phyloP scores from a whole-genome alignment of 805 yeast genomes.

The Wickerhamiella parazyma region DNA sequence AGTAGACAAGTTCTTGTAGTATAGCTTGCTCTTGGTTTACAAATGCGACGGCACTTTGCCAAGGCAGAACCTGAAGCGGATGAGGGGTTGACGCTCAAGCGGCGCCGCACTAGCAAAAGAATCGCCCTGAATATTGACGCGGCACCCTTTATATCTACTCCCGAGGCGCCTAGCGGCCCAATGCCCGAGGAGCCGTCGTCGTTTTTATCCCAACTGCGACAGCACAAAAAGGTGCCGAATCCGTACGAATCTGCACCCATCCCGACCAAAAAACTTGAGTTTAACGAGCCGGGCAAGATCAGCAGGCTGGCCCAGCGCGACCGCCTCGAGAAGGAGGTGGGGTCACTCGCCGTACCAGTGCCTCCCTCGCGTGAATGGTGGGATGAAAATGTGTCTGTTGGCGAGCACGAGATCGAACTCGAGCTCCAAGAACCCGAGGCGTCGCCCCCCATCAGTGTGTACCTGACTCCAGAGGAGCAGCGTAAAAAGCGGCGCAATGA shows the following conservation, averaged over 20 bases:
- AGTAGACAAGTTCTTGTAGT: too few relatives aligned
- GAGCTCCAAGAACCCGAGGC: slow-evolving; percentile 21
- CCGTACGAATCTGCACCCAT: slow-evolving; percentile 21
- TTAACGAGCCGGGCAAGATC: slow-evolving; percentile 53
- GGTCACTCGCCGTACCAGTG: slow-evolving; percentile 25
- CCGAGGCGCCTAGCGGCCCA: not conserved
- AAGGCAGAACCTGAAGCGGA: not conserved
- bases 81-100: not conserved
- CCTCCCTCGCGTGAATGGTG: slow-evolving; percentile 83
- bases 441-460: slow-evolving; percentile 34
- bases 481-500: slow-evolving; percentile 60
- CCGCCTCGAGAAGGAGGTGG: slow-evolving; percentile 27
- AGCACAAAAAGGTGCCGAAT: slow-evolving; percentile 11
- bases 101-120: too few relatives aligned
- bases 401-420: slow-evolving; percentile 10
- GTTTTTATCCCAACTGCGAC: not conserved
- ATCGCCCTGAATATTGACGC: too few relatives aligned
- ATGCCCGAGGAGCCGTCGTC: not conserved
- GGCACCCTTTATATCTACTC: not conserved
- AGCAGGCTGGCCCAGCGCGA: slow-evolving; percentile 39
- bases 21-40: too few relatives aligned
- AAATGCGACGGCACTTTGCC: not conserved
- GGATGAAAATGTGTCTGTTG: slow-evolving; percentile 40
- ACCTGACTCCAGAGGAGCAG: slow-evolving; percentile 62
- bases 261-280: slow-evolving; percentile 28